Evolutionary conservation across 768 basidiomycete species (phyloP), one percentile per base, ranked within the genome.

Genomic region (Pisolithus tinctorius): DNA sequence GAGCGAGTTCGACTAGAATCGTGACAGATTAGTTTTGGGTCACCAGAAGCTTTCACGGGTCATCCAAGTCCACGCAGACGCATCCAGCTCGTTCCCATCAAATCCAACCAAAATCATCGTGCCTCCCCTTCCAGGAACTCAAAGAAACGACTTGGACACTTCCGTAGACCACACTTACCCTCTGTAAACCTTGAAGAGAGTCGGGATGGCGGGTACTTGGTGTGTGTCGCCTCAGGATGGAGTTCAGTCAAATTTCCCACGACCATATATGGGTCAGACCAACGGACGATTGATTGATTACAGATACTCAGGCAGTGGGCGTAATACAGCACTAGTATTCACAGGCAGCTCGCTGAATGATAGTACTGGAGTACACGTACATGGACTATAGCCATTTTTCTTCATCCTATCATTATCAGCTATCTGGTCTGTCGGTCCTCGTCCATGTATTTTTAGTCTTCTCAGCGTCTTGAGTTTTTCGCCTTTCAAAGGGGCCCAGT

Each of bases 31-130:
- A 67, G 65, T 39, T n/a, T 48, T 8, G 34, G 41, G 34, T 34
- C 1, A 34, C 34, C 34, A 34, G 34, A 34, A 34, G 34, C 34
- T 13, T 34, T 45, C 38, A 48, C 36, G 29, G 45, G 63, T 71
- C 71, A 78, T 78, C 76, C 73, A 52, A 49, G 52, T 36, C 34
- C 30, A 45, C 4, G 26, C 20, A n/a, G 54, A 47, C 40, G 52
- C 66, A 78, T 79, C 77, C 78, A 75, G 54, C 71, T 47, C 55
- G 55, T 37, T 50, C n/a, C 44, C 31, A 72, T 59, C 70, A 61
- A 54, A 60, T 49, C 51, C 8, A 42, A 30, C 45, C 25, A 47
- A 38, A 52, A 3, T 40, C 11, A 26, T 14, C 14, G 37, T 26
- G 1, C 25, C 6, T 20, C 43, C 14, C 34, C 41, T 17, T 54